A percentile compares a stretch with the other conserved stretches of the same genome.
phyloP scores from a whole-genome alignment of 2,329 filamentous ascomycete genomes.

The Atkinsonella texensis region DNA sequence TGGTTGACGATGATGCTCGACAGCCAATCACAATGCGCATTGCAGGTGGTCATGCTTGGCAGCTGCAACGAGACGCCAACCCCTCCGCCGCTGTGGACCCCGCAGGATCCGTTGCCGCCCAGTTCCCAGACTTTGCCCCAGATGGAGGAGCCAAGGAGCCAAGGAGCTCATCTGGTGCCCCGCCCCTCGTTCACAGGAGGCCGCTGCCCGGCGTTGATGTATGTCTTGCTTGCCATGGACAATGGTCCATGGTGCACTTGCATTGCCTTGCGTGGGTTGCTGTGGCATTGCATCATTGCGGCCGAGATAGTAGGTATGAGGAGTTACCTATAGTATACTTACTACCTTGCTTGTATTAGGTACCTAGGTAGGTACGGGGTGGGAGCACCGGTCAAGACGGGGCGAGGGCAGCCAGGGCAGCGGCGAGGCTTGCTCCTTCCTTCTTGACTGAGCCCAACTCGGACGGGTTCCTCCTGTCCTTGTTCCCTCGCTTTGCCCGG shows the following conservation, averaged over 20 bases:
- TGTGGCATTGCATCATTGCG: too few relatives aligned
- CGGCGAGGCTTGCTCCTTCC: neutral
- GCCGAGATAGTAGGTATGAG: too few relatives aligned
- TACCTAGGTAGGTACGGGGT: too few relatives aligned
- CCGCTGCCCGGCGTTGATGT: neutral
- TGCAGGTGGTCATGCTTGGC: neutral
- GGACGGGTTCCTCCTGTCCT: neutral
- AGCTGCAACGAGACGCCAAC: neutral
- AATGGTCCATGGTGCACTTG: too few relatives aligned
- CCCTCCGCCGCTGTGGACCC: neutral
- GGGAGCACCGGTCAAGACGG: neutral
- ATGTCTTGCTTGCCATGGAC: too few relatives aligned
- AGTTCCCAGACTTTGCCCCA: conserved; percentile 1
- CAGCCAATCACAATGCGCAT: neutral
- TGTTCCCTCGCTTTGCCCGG: neutral
- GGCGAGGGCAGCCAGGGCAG: neutral
- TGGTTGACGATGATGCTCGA: neutral
- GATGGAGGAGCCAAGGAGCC: neutral
- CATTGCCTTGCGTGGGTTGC: too few relatives aligned
- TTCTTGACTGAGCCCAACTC: neutral
- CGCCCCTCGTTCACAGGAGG: neutral
- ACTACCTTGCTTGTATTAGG: too few relatives aligned
- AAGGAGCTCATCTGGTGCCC: too few relatives aligned
- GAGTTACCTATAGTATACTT: too few relatives aligned
- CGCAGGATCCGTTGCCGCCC: conserved; percentile 5